Base-by-base conservation (phyloP, 441 rosid species). In the Breynia disticha region DNA sequence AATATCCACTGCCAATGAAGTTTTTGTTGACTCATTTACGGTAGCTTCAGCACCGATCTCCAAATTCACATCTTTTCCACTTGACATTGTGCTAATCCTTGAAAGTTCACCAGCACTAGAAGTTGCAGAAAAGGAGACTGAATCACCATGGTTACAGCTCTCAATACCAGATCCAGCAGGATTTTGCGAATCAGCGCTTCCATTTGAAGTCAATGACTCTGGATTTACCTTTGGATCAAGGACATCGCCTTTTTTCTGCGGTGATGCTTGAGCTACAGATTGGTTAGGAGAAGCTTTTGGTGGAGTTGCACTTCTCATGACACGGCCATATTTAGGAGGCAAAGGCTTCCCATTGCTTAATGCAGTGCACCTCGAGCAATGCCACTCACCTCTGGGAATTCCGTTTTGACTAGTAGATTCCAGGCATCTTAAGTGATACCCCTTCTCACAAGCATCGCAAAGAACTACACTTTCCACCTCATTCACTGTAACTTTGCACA, bases 401-500 rank as follows among this genome's bases (percentile, higher is more conserved):
- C 77, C 90, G 69, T 78, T 80, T 64, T 77, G 76, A 74, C 72
- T 86, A 68, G 73, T 65, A 28, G 78, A 49, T 48, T 79, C 87
- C 59, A 89, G 72, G 71, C 99, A 93, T 77, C 74, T 84, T 59
- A 86, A 70, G 76, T 93, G 99, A 74, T 68, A 86, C 63, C 90
- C 97, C 71, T 83, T 86, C 75, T 86, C 99, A 65, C 99, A 93
- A 48, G 88, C 80, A 77, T 93, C 99, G 67, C 99, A 93, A 63
- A 89, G 66, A 45, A 84, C 76, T 24, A 86, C 79, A 60, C 71
- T 79, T 55, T 89, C 95, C 69, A 93, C 83, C 67, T 93, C 99
- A 72, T 67, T 79, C 76, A 70, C 59, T 12, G 72, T 72, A 57
- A 58, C 63, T 63, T 76, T 69, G 79, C 99, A 89, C 44, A 74